Evolutionary conservation across 2,329 filamentous ascomycete genomes (phyloP).

Genomic region (Fusarium cyanostomum): DNA sequence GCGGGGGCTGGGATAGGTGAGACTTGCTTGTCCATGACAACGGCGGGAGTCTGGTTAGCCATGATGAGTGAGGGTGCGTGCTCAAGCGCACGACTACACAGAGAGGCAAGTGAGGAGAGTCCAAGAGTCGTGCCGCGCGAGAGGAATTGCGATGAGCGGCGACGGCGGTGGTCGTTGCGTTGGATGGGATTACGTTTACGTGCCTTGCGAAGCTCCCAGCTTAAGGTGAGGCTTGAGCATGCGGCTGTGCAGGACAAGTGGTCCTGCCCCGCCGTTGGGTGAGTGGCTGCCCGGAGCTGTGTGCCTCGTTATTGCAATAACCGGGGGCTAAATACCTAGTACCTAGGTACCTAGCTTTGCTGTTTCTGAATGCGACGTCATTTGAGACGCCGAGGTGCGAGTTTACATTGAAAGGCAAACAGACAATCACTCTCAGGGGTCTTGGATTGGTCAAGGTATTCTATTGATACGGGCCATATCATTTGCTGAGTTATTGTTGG

Average conservation of each 20-base stretch:
- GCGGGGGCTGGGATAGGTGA: conserved; percentile 47
- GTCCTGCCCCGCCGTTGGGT: conserved; percentile 34
- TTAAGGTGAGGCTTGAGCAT: conserved; percentile 37
- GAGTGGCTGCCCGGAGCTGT: conserved; percentile 18
- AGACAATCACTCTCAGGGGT: not conserved
- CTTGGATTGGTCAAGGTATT: not conserved
- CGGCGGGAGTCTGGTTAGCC: conserved; percentile 98
- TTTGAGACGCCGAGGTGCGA: not conserved
- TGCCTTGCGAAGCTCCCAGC: conserved; percentile 43
- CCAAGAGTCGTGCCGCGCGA: conserved; percentile 25
- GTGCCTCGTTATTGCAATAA: conserved; percentile 20
- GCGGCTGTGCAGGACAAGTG: conserved; percentile 28
- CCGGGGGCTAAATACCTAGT: too few species aligned
- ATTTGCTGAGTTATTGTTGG: too few species aligned
- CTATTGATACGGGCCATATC: too few species aligned
- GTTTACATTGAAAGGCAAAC: not conserved
- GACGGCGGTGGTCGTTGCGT: conserved; percentile 38
- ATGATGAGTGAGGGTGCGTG: conserved; percentile 60
- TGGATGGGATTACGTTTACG: conserved; percentile 42
- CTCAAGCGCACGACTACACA: conserved; percentile 30
- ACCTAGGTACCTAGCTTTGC: not conserved
- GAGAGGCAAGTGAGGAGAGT: conserved; percentile 13
- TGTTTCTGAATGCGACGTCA: not conserved
- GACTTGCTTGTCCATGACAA: conserved; percentile 99
- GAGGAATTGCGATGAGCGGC: conserved; percentile 34